Base-by-base conservation (phyloP, 208 protist genomes). In the Wallacemonas sp. region DNA sequence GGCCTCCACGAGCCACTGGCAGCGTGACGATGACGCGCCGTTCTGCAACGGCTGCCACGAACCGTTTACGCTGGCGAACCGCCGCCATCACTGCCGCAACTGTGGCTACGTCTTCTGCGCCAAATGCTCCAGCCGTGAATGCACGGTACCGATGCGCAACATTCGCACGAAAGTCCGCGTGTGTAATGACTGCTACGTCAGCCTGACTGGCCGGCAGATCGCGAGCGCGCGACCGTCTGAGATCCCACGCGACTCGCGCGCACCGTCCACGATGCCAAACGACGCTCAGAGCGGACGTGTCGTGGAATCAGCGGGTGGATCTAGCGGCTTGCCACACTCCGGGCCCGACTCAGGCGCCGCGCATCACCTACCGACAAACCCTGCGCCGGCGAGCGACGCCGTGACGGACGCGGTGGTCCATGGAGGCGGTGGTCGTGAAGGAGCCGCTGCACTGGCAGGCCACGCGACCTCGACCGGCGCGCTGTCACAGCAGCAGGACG, bases 81-180 rank as follows among this genome's bases (percentile, higher is more conserved):
- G 96, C 17, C 84, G 90, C 2, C 96, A 98, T 70, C 96, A 98
- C 76, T 98, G 96, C 71, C 81, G 96, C 24, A 91, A 95, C 62
- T 98, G 96, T 71, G 96, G 96, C 24, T 91, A 88, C 63, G 81
- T 98, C 39, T 96, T 97, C 62, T 98, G 96, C 68, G 70, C 66
- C 2, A 82, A 89, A 36, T 98, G 96, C 72, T 92, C 85, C 14
- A 76, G 61, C 21, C 80, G 76, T 55, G 72, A 61, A n/a, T 80
- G 74, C 32, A 48, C 63, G 3, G 81, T 93, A 57, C 76, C 82
- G 17, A 74, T 72, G 68, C 74, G 84, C 41, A 72, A 78, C 57
- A 73, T 89, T 19, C 63, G 68, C 17, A 63, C 61, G 0, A 72
- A 80, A 2, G 84, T 87, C 48, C 83, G 91, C 3, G 88, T 96